Base-by-base conservation (phyloP, 2,329 filamentous ascomycete genomes). In the Coleophoma cylindrospora region DNA sequence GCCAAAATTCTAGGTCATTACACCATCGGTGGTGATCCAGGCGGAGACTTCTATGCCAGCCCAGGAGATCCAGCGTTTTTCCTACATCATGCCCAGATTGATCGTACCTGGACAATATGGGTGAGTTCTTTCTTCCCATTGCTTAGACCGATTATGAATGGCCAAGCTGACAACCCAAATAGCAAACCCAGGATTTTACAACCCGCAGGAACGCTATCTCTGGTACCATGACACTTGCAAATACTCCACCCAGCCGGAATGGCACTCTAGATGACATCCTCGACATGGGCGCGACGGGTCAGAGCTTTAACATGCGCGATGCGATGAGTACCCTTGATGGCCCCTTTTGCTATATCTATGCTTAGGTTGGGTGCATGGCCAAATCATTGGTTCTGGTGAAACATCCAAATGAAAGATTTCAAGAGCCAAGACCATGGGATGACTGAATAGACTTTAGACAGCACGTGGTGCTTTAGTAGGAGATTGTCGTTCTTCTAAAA, bases 31-130 rank as follows among this genome's bases (percentile, higher is more conserved):
- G 74, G 74, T 36, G 72, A 75, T 51, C 72, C 72, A 4, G 52
- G 57, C 34, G 64, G 68, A 36, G 73, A 75, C 51, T 66, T 71
- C 51, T 68, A 67, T 52, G 67, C 70, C 48, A 70, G 70, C 15
- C 66, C 72, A 0, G 62, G 68, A 1, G 72, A 75, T 48, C 72
- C 73, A 3, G 70, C 61, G 5, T 75, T 75, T 59, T 74, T 68
- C 50, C 54, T 71, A 9, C 72, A 75, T 51, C 73, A 75, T 48
- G 70, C 64, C 0, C 66, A 71, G 55, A 67, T 75, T 45, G 73
- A 75, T 53, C 64, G 73, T 12, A 63, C 72, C 43, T 74, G 72
- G 60, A 75, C 70, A 60, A 70, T 76, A 55, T 76, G 73, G 73
- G 27, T 27, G 9, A 27, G 6, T 27, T 8, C 9, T 27, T 27